These are phyloP conservation scores for Termitomyces eurrhizus DNA, from an alignment of 768 basidiomycete species.

Conservation along the genomic window DNA sequence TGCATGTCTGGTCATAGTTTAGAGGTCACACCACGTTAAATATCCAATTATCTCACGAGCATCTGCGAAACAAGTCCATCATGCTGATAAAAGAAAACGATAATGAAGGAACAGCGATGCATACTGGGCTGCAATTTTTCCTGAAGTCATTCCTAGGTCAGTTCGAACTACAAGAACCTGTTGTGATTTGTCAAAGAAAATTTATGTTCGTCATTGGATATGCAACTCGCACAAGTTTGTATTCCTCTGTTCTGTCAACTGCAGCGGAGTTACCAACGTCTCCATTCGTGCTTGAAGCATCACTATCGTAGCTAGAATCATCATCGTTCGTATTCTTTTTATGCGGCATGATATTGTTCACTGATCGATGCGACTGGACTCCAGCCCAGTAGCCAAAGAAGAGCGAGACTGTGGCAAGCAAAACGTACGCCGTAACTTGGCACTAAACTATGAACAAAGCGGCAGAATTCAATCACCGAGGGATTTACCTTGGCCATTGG, in stretches of 20 bases:
- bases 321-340: not conserved
- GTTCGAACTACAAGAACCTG: conserved; percentile 60
- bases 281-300: conserved; percentile 19
- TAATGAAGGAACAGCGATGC: conserved; percentile 19
- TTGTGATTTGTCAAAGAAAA: not conserved
- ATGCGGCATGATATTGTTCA: not conserved
- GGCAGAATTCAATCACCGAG: not conserved
- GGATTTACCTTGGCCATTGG: conserved; percentile 12
- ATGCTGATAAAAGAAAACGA: not conserved
- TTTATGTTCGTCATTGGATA: not conserved
- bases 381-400: conserved; percentile 41
- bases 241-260: conserved; percentile 41
- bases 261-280: conserved; percentile 14
- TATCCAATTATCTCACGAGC: conserved; percentile 34
- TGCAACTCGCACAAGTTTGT: conserved; percentile 47
- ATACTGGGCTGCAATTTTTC: conserved; percentile 83
- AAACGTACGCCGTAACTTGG: conserved; percentile 24
- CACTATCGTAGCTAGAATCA: conserved; percentile 5
- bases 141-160: conserved; percentile 65
- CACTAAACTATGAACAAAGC: not conserved
- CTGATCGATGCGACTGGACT: conserved; percentile 16
- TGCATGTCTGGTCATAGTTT: conserved; percentile 56
- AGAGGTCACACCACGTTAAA: not conserved
- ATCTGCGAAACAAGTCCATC: conserved; percentile 26
- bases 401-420: conserved; percentile 30